A percentile compares a stretch with the other conserved stretches of the same genome.
phyloP scores from a whole-genome alignment of 1,284 basidiomycete genomes.

The Wallemia mellicola region DNA sequence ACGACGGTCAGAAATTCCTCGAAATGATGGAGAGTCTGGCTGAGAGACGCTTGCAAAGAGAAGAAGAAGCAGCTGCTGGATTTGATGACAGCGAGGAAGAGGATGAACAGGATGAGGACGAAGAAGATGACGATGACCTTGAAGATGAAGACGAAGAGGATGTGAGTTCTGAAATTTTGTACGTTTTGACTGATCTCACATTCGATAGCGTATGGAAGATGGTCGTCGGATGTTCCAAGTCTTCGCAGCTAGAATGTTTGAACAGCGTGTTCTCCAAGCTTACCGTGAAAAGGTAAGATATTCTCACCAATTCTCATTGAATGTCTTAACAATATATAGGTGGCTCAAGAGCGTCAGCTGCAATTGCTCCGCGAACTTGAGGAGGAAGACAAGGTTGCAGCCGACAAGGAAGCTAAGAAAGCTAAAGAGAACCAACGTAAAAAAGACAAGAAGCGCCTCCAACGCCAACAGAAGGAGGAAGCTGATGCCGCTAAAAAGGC shows the following conservation, averaged over 20 bases:
- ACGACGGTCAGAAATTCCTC: conserved; percentile 91
- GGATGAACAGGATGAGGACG: conserved; percentile 24
- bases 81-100: conserved; percentile 28
- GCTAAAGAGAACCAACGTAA: conserved; percentile 91
- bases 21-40: conserved; percentile 99
- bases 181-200: not conserved
- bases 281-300: conserved; percentile 42
- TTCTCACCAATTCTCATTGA: not conserved
- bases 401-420: conserved; percentile 73
- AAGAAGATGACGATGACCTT: conserved; percentile 21
- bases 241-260: conserved; percentile 98
- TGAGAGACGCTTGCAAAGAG: conserved; percentile 68
- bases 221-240: conserved; percentile 98
- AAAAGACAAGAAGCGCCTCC: conserved; percentile 89
- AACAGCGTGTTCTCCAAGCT: conserved; percentile 77
- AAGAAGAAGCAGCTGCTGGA: conserved; percentile 57
- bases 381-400: conserved; percentile 48
- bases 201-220: conserved; percentile 76
- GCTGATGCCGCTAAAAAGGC: conserved; percentile 48
- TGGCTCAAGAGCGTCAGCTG: conserved; percentile 66
- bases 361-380: conserved; percentile 66
- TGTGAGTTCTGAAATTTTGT: conserved; percentile 10
- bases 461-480: conserved; percentile 74
- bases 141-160: conserved; percentile 21
- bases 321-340: not conserved